Conservation (phyloP, 768 basidiomycete species). For the Tricholomella constricta region DNA sequence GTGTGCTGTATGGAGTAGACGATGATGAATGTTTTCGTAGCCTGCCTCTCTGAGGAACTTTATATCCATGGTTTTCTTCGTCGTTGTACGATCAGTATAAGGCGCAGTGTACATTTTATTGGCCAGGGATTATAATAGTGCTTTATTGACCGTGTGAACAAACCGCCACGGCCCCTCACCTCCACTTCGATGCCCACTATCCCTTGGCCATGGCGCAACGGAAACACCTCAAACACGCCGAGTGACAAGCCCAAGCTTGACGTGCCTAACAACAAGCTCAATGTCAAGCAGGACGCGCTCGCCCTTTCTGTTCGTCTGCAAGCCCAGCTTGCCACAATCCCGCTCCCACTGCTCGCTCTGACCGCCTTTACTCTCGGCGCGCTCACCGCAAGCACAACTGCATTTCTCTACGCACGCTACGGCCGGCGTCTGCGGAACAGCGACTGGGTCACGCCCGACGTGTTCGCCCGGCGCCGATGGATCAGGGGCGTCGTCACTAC, state of each 20-base stretch:
- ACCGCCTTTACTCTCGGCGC: conserved; percentile 44
- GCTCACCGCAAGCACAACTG: conserved; percentile 32
- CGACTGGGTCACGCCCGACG: conserved; percentile 70
- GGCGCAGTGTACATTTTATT: too few species aligned
- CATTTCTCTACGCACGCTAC: conserved; percentile 49
- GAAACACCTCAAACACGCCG: not conserved
- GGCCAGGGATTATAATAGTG: too few species aligned
- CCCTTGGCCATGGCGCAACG: conserved; percentile 16
- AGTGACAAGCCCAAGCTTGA: too few species aligned
- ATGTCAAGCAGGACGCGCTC: not conserved
- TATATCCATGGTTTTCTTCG: too few species aligned
- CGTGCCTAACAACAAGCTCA: not conserved
- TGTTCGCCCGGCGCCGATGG: conserved; percentile 61
- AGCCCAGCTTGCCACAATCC: conserved; percentile 26
- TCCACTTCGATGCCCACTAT: conserved; percentile 11
- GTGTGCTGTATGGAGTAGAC: conserved; percentile 37
- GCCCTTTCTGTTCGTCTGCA: not conserved
- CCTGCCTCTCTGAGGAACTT: too few species aligned
- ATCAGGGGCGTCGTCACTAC: conserved; percentile 81
- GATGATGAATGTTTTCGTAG: too few species aligned
- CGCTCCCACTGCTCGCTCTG: conserved; percentile 29
- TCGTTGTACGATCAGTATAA: too few species aligned
- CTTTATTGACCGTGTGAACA: too few species aligned
- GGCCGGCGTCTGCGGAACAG: conserved; percentile 61
- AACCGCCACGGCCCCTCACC: too few species aligned